Base-by-base conservation (phyloP, 192 early-diverging fungal species). In the Entomortierella lignicola region DNA sequence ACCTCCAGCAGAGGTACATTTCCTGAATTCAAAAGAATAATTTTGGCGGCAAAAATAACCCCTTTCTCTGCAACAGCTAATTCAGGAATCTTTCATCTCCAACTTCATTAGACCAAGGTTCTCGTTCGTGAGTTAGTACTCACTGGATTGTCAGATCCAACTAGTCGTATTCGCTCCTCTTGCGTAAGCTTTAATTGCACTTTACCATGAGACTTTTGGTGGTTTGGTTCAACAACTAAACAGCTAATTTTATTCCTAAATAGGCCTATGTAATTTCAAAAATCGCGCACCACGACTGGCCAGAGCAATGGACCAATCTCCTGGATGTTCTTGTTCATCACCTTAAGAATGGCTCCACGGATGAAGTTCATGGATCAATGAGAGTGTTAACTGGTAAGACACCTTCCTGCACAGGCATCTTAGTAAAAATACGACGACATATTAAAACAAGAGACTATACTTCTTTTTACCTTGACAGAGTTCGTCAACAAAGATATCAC, bases 281-380 rank as follows among this genome's bases (percentile, higher is more conserved):
- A 73, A 95, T 99, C 72, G 97, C 96, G 0, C 89, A 91, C 54
- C 89, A 92, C 44, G 97, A 99, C 86, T 97, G 93, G 90, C 96
- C 96, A 7, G 96, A 97, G 70, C 83, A 91, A 27, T 99, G 97
- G 97, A 93, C 94, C 17, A 90, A 94, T 55, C 87, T 99, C 31
- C 89, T 98, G 72, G 90, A 92, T 69, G 82, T 91, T 52, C 85
- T 97, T 30, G 82, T 95, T 20, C 83, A 82, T 13, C 82, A 88
- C 60, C 81, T 96, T 58, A 90, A 88, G 53, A 80, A 85, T 30
- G 90, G 87, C 52, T 83, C 84, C 23, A 63, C 90, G 4, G 85
- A 94, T 32, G 90, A 92, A 59, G 91, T 96, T 21, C 95, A 95
- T 71, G 93, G 96, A 52, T 89, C 95, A 17, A 92, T 99, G 91